Evolutionary conservation across 2,329 filamentous ascomycete species (phyloP).

Genomic region (Colletotrichum spinosum): DNA sequence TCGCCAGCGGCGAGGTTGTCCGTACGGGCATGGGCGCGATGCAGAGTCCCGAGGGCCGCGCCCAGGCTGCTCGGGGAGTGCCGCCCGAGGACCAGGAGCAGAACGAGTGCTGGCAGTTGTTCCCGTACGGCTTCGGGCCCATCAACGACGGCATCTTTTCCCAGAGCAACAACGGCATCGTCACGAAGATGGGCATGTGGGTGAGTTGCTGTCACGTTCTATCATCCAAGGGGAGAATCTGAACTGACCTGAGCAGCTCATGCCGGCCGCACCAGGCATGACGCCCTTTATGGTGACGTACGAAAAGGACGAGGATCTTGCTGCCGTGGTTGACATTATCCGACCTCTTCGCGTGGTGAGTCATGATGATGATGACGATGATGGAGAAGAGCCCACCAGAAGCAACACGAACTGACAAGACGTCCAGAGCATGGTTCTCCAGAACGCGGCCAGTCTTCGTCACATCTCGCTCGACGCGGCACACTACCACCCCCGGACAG

Average conservation of each 20-base stretch:
- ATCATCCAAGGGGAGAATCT: too few species aligned
- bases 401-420: background rate
- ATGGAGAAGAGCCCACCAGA: background rate
- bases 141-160: slow-evolving; percentile 60
- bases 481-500: slow-evolving; percentile 46
- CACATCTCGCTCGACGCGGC: slow-evolving; percentile 56
- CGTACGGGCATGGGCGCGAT: slow-evolving; percentile 61
- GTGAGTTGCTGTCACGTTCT: background rate
- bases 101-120: slow-evolving; percentile 48
- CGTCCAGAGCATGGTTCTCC: slow-evolving; percentile 47
- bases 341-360: slow-evolving; percentile 43
- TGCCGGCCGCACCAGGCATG: slow-evolving; percentile 49
- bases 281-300: slow-evolving; percentile 55
- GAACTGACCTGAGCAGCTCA: slow-evolving; percentile 38
- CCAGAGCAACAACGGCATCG: slow-evolving; percentile 63
- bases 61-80: slow-evolving; percentile 49
- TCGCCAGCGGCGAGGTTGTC: slow-evolving; percentile 57
- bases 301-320: slow-evolving; percentile 49
- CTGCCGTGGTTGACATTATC: slow-evolving; percentile 50
- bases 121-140: slow-evolving; percentile 54
- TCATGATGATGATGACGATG: background rate
- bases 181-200: slow-evolving; percentile 65
- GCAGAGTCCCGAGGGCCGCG: slow-evolving; percentile 45
- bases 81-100: slow-evolving; percentile 43
- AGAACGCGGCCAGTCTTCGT: slow-evolving; percentile 58